phyloP scores from a whole-genome alignment of 257 asterid species.

The Forsythia viridissima region DNA sequence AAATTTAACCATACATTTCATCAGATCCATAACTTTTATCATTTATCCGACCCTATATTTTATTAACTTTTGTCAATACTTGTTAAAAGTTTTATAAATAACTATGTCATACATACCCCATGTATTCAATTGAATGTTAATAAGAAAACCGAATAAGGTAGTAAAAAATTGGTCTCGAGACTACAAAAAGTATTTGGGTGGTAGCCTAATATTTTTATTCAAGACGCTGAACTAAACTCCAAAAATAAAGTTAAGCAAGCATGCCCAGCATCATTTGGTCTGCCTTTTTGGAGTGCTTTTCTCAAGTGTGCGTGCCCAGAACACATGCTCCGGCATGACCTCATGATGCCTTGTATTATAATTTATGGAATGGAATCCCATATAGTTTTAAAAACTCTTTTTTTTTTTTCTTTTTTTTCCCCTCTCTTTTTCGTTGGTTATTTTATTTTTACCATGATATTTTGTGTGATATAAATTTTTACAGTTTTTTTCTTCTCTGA shows the following conservation, averaged over 20 bases:
- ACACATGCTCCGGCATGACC: neutral
- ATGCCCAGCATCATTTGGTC: neutral
- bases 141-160: neutral
- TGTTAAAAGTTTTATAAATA: too few species aligned
- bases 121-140: neutral
- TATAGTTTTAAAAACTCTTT: neutral
- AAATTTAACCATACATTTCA: too few species aligned
- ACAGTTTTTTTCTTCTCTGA: neutral
- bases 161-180: neutral
- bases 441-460: neutral
- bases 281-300: neutral
- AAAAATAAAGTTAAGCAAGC: neutral
- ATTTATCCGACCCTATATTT: too few species aligned
- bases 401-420: too few species aligned
- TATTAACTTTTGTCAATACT: too few species aligned
- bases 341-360: neutral
- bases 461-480: neutral
- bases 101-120: too few species aligned
- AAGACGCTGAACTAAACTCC: neutral
- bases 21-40: too few species aligned
- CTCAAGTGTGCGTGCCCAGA: neutral
- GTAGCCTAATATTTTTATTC: neutral
- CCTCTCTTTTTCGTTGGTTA: neutral
- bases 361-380: neutral
- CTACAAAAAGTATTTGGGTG: neutral